Conservation (phyloP, 257 asterid species). For the Capsicum baccatum region DNA sequence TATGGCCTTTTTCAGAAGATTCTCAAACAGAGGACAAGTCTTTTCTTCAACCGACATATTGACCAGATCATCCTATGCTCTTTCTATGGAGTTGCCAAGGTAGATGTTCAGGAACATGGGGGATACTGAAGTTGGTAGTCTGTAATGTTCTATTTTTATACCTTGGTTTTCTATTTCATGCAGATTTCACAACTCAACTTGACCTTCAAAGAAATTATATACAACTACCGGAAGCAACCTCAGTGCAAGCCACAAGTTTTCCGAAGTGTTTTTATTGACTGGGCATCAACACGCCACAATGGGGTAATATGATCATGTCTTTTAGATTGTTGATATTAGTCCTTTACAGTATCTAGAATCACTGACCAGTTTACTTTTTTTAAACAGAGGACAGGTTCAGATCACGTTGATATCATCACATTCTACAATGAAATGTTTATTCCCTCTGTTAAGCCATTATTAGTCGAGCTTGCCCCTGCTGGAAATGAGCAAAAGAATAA, state of each 20-base stretch:
- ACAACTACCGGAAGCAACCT: conserved; percentile 54
- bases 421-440: conserved; percentile 90
- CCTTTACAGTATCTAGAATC: conserved; percentile 20
- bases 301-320: conserved; percentile 49
- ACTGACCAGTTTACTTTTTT: conserved; percentile 30
- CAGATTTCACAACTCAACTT: conserved; percentile 72
- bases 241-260: conserved; percentile 59
- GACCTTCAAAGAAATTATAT: conserved; percentile 53
- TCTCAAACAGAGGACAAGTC: conserved; percentile 69
- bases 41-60: conserved; percentile 88
- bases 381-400: conserved; percentile 80
- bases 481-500: conserved; percentile 59
- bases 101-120: conserved; percentile 26
- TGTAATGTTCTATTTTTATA: conserved; percentile 15
- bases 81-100: conserved; percentile 99
- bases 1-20: conserved; percentile 91
- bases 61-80: conserved; percentile 98
- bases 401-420: conserved; percentile 88
- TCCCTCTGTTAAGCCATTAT: conserved; percentile 88
- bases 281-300: conserved; percentile 44
- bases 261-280: conserved; percentile 52
- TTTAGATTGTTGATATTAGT: conserved; percentile 28
- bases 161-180: conserved; percentile 33
- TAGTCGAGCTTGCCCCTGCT: conserved; percentile 83
- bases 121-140: conserved; percentile 25